Conservation (phyloP, 2,329 filamentous ascomycete genomes). For the Ilyonectria destructans region DNA sequence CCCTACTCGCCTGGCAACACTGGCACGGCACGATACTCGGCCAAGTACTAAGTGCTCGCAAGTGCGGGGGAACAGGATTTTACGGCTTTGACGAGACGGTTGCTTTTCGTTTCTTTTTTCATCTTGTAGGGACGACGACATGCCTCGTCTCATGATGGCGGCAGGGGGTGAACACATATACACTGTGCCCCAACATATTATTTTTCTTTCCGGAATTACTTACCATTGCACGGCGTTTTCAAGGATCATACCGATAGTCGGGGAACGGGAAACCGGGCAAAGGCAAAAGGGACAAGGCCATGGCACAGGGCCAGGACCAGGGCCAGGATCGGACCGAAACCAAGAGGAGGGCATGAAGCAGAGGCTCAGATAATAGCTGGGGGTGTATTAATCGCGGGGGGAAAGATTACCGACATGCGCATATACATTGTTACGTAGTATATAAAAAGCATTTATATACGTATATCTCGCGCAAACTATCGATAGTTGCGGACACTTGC, state of each 20-base stretch:
- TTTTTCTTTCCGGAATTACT: conserved; percentile 29
- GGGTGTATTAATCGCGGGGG: conserved; percentile 26
- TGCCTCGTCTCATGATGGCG: conserved; percentile 10
- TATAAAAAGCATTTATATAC: conserved; percentile 16
- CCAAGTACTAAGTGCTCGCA: conserved; percentile 60
- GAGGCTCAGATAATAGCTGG: conserved; percentile 21
- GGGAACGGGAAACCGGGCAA: conserved; percentile 8
- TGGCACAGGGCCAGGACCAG: conserved; percentile 6
- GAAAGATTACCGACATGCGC: conserved; percentile 13
- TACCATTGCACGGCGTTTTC: conserved; percentile 46
- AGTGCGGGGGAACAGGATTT: conserved; percentile 18
- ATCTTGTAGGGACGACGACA: conserved; percentile 13
- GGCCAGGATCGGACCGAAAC: conserved; percentile 2
- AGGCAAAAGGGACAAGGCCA: conserved; percentile 9
- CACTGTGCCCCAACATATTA: conserved; percentile 21
- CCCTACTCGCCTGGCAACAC: conserved; percentile 62
- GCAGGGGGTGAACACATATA: conserved; percentile 13
- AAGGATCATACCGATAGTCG: conserved; percentile 29
- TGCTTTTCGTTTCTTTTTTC: conserved; percentile 37
- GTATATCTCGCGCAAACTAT: conserved; percentile 5
- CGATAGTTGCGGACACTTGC: not conserved
- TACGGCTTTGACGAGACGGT: conserved; percentile 40
- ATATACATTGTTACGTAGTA: conserved; percentile 21
- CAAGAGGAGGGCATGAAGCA: conserved; percentile 11
- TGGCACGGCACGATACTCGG: conserved; percentile 59